phyloP scores from a whole-genome alignment of 768 basidiomycete species.

The Lactarius sp. region DNA sequence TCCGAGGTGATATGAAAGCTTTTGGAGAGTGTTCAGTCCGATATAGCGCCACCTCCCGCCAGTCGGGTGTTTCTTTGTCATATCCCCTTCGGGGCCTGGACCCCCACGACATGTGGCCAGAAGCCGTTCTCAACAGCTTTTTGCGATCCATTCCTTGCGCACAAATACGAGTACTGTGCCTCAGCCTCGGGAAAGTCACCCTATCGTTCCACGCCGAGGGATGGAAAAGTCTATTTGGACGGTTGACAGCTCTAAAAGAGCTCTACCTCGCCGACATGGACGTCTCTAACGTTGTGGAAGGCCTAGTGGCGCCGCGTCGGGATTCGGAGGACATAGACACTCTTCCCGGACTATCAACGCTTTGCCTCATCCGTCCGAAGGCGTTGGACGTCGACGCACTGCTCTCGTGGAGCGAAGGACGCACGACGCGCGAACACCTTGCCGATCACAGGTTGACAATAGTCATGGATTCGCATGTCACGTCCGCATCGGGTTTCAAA shows the following conservation, averaged over 20 bases:
- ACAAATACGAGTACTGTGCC: constrained; percentile 17
- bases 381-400: constrained; percentile 14
- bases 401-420: constrained; percentile 12
- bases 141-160: constrained; percentile 18
- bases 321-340: background rate
- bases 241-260: constrained; percentile 14
- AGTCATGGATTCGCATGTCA: constrained; percentile 5
- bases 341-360: constrained; percentile 1
- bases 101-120: constrained; percentile 16
- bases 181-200: constrained; percentile 11
- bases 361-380: constrained; percentile 19
- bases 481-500: background rate
- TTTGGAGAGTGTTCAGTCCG: constrained; percentile 22
- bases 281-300: constrained; percentile 13
- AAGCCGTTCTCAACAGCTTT: constrained; percentile 20
- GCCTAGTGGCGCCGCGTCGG: background rate
- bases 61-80: constrained; percentile 22
- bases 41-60: constrained; percentile 21
- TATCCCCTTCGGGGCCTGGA: constrained; percentile 18
- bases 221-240: constrained; percentile 20
- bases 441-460: constrained; percentile 9
- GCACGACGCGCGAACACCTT: background rate
- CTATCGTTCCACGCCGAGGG: constrained; percentile 15
- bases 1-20: constrained; percentile 18
- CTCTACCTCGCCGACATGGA: constrained; percentile 17